Evolutionary conservation across 1,284 basidiomycete genomes (phyloP), one percentile per base, ranked within the genome.

Genomic region (Taiwanofungus camphoratus): DNA sequence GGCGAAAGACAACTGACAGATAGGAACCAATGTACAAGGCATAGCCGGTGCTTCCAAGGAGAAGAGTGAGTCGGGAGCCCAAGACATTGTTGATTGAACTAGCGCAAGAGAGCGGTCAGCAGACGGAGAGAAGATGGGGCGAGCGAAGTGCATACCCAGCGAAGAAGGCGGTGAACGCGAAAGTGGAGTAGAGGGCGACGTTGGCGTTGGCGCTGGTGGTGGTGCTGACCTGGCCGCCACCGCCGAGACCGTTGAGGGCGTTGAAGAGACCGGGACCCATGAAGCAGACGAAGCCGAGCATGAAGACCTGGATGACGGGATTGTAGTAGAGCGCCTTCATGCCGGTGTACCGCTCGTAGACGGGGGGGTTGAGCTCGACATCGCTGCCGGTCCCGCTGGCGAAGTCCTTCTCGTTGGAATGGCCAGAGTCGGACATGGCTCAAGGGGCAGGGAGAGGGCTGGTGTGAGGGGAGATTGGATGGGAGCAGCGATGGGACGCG

Each of bases 51-150:
- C 78, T 82, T 39, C 89, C 89, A 12, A 91, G 53, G 19, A 82
- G 67, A 13, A 92, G 77, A 0, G 87, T 88, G 9, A 80, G 53
- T 15, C 76, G 71, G 21, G 85, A 69, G n/a, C 89, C 89, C 27
- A 92, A 69, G 47, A 77, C 76, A 55, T 91, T 84, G 69, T 87
- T 80, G 62, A 89, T 67, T 19, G 85, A 82, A 24, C 84, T 87
- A 46, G n/a, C n/a, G n/a, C 20, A 30, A 9, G n/a, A 20, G 29
- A 23, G 20, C 12, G 35, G 41, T 43, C 44, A 42, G 49, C 15
- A 41, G 39, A 20, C 39, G 35, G 23, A n/a, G n/a, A 16, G 36
- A 42, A 24, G 13, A 4, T n/a, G 21, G 15, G n/a, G 12, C 20
- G 19, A 23, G 36, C 27, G 7, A 18, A 11, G 53, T 24, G 70